Base-by-base conservation (phyloP, 306 rosid species). In the Lathyrus sativus region DNA sequence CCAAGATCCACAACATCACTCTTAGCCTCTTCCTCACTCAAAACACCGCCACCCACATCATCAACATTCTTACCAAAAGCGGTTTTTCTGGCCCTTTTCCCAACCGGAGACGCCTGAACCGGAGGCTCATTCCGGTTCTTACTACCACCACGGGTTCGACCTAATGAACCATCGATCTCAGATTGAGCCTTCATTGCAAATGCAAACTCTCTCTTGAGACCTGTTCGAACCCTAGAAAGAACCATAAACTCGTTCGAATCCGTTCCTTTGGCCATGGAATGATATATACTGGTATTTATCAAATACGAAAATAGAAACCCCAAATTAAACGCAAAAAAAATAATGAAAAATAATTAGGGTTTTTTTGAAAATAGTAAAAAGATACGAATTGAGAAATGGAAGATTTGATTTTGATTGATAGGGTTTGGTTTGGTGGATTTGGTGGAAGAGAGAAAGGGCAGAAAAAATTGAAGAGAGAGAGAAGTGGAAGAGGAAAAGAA, bases 231-330 rank as follows among this genome's bases (percentile, higher is more conserved):
- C 71, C 74, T 78, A n/a, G 96, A 85, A n/a, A 82, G 70, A 70
- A 82, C 70, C 59, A 81, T 79, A 31, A 88, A 87, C 82, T 85
- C 90, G 15, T 85, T 81, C 5, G 92, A 79, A 78, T 85, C 88
- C 63, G 86, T 73, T n/a, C 96, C 97, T 53, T 90, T 90, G 62
- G 95, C 99, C 99, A 93, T 93, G 42, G 72, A 60, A 12, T 56
- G 5, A 13, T 35, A 33, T 24, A 2, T 35, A 7, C 39, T 35
- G 0, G 35, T 31, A 22, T 22, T 53, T 53, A 28, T 13, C 39
- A 29, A 53, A 28, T 1, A 28, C 62, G 18, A 31, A 28, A 55
- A 55, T 7, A 28, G 35, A 62, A 62, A 7, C 7, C 70, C 54
- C 14, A 44, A 65, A 13, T 7, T 13, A n/a, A 43, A 13, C 19